A percentile compares a stretch with the other conserved stretches of the same genome.
These are phyloP conservation scores for Neonectria hederae DNA, from an alignment of 2,329 filamentous ascomycete species.

Conservation along the genomic window DNA sequence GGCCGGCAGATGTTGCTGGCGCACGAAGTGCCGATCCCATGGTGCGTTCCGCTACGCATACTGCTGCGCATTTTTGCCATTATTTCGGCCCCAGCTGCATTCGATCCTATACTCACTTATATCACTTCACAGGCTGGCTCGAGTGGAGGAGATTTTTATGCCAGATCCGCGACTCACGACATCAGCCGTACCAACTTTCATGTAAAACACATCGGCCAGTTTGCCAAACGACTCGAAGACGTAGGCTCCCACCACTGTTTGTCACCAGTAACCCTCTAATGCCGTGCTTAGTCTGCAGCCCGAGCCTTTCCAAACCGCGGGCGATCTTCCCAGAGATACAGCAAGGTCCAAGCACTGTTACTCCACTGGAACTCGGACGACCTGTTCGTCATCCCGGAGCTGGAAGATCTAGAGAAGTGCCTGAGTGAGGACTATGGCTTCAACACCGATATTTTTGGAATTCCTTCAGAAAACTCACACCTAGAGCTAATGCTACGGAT, in stretches of 20 bases:
- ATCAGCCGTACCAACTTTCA: constrained; percentile 67
- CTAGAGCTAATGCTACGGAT: constrained; percentile 67
- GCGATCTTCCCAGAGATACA: constrained; percentile 62
- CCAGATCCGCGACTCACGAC: constrained; percentile 61
- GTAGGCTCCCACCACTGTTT: constrained; percentile 46
- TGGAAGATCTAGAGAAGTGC: constrained; percentile 65
- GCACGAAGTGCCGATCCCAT: constrained; percentile 59
- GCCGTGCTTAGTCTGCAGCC: constrained; percentile 56
- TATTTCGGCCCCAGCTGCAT: not conserved
- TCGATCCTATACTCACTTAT: constrained; percentile 31
- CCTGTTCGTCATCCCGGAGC: constrained; percentile 65
- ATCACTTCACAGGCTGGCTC: constrained; percentile 28
- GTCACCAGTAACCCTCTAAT: constrained; percentile 8
- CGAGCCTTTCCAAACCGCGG: constrained; percentile 67
- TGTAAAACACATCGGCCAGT: constrained; percentile 64
- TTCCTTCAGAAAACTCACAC: constrained; percentile 67
- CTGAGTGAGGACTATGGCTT: constrained; percentile 65
- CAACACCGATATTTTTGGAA: constrained; percentile 66
- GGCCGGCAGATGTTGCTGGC: constrained; percentile 56
- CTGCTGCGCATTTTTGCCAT: not conserved
- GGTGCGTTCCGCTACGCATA: constrained; percentile 50
- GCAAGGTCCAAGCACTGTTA: constrained; percentile 63
- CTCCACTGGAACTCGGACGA: constrained; percentile 68
- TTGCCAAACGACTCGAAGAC: constrained; percentile 64
- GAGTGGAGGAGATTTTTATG: constrained; percentile 38